Evolutionary conservation across 2,329 filamentous ascomycete genomes (phyloP).

Genomic region (Mollisiaceae sp.): DNA sequence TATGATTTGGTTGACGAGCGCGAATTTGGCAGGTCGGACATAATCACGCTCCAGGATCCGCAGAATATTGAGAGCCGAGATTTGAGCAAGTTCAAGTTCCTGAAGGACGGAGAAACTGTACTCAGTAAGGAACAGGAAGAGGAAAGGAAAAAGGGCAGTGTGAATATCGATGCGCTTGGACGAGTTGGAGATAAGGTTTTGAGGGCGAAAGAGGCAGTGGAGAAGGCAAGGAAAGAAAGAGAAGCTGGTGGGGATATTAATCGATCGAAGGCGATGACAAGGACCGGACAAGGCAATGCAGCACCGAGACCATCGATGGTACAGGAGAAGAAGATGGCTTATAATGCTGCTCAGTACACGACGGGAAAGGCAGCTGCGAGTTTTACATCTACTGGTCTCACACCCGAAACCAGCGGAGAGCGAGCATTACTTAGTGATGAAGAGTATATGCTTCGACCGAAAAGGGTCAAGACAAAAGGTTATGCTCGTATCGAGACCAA

Average conservation of each 20-base stretch:
- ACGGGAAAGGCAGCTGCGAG: slow-evolving; percentile 90
- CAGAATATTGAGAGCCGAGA: slow-evolving; percentile 85
- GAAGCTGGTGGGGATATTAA: slow-evolving; percentile 64
- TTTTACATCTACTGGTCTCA: slow-evolving; percentile 93
- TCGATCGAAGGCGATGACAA: slow-evolving; percentile 48
- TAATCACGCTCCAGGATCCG: slow-evolving; percentile 95
- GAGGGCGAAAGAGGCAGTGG: slow-evolving; percentile 91
- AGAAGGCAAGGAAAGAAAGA: slow-evolving; percentile 80
- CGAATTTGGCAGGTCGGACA: slow-evolving; percentile 86
- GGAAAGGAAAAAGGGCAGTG: slow-evolving; percentile 67
- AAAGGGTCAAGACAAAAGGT: slow-evolving; percentile 85
- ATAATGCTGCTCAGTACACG: slow-evolving; percentile 89
- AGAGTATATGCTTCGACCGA: slow-evolving; percentile 94
- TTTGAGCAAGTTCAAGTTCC: slow-evolving; percentile 84
- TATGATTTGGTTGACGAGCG: slow-evolving; percentile 85
- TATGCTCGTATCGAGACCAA: slow-evolving; percentile 91
- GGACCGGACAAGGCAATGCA: slow-evolving; percentile 43
- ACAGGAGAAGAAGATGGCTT: slow-evolving; percentile 65
- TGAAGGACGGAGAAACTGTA: slow-evolving; percentile 79
- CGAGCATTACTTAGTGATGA: slow-evolving; percentile 88
- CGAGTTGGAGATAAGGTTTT: slow-evolving; percentile 81
- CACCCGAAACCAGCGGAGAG: slow-evolving; percentile 87
- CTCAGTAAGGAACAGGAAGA: slow-evolving; percentile 73
- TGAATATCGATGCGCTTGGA: slow-evolving; percentile 82
- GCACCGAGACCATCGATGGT: slow-evolving; percentile 51